Percentiles rank a stretch among this genome's conserved stretches.
phyloP scores from a whole-genome alignment of 345 rosid species.

The Raphanus sativus region DNA sequence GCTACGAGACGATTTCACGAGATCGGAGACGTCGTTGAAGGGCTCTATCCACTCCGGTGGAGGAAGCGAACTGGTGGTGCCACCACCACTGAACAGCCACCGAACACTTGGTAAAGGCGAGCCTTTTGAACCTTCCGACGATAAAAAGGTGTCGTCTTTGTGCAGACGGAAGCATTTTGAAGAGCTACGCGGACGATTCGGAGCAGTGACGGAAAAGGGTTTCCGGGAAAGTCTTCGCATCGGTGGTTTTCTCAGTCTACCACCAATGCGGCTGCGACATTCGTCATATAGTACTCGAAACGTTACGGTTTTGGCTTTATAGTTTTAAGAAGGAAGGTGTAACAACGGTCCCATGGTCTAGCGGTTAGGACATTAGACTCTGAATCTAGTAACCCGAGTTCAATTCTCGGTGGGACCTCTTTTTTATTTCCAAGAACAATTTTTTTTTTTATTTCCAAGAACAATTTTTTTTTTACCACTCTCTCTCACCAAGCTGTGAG shows the following conservation, averaged over 20 bases:
- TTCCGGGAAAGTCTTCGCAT: conserved; percentile 43
- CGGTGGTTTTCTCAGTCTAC: conserved; percentile 17
- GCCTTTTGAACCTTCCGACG: conserved; percentile 18
- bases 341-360: conserved; percentile 48
- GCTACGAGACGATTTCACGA: conserved; percentile 40
- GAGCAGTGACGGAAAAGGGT: conserved; percentile 23
- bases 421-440: background rate
- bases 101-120: conserved; percentile 28
- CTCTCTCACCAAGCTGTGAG: background rate
- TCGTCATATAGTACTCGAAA: background rate
- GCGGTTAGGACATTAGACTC: conserved; percentile 97
- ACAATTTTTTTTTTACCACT: background rate
- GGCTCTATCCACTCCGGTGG: conserved; percentile 94
- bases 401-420: conserved; percentile 91
- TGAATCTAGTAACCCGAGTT: conserved; percentile 98
- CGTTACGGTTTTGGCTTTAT: rapidly evolving
- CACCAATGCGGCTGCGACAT: conserved; percentile 10
- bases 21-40: conserved; percentile 63
- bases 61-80: conserved; percentile 44
- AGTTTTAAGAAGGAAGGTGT: rapidly evolving
- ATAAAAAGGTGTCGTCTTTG: conserved; percentile 35
- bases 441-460: background rate
- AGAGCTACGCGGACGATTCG: conserved; percentile 21
- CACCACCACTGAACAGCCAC: conserved; percentile 39
- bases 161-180: conserved; percentile 10